Base-by-base conservation (phyloP, 441 rosid genomes). In the Daphne laureola region DNA sequence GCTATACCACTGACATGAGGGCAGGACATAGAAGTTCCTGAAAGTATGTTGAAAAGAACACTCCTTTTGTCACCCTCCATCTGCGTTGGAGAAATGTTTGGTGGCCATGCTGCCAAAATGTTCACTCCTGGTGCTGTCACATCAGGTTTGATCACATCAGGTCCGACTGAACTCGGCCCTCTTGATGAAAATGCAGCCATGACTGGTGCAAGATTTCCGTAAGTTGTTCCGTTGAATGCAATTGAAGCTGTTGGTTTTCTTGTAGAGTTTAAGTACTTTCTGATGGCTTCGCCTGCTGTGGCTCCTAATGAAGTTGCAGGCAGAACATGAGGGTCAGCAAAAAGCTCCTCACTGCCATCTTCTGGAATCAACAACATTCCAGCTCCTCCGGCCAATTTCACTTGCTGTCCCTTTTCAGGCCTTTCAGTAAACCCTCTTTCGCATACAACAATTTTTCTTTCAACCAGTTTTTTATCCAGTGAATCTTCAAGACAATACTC, bases 11-110 rank as follows among this genome's bases (percentile, higher is more conserved):
- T 80, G 16, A 78, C 57, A 54, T 83, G 90, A 4, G 90, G 90
- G 59, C 90, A 83, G 2, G 87, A 68, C 90, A 80, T 83, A 71
- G 84, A 83, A 15, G 66, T 80, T 53, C 87, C 90, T 0, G 90
- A 76, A 15, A 71, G 36, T 46, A 80, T 69, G 61, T 80, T 83
- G 78, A 80, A 83, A 3, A 58, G 16, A 25, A 78, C 81, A 0
- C 78, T 64, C 51, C 90, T 73, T 31, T 70, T 61, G 42, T 83
- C 90, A 1, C 53, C 66, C 18, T 43, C 57, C 9, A 80, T 66
- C 35, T 51, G 59, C 9, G 65, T 72, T 14, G 81, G 84, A 54
- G 76, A 70, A 17, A 61, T 35, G 23, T 43, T 46, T 3, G 79
- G 68, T 8, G 79, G 73, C 90, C 86, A 80, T 14, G 79, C 90